Percentiles rank a stretch among this genome's conserved stretches.
Evolutionary conservation across 768 basidiomycete genomes (phyloP).

Genomic region (Coprinopsis strossmayeri): DNA sequence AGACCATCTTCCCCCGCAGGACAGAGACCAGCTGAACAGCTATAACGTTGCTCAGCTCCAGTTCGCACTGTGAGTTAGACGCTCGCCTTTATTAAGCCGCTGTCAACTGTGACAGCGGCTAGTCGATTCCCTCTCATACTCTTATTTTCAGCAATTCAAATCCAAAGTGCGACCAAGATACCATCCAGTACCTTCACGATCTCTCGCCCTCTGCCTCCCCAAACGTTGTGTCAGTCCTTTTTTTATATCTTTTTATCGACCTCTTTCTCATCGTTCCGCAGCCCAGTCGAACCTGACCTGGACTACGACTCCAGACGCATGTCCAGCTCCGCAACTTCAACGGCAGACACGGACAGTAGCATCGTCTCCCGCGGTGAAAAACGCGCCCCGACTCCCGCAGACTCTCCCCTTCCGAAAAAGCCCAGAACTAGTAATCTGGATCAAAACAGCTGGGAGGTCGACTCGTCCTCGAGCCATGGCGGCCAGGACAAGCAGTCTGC

Average conservation of each 20-base stretch:
- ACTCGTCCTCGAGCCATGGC: conserved; percentile 21
- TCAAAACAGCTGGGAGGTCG: conserved; percentile 28
- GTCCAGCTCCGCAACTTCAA: conserved; percentile 70
- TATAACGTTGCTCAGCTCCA: conserved; percentile 63
- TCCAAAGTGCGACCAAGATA: conserved; percentile 30
- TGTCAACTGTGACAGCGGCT: conserved; percentile 21
- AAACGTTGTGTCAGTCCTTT: conserved; percentile 34
- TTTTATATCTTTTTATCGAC: conserved; percentile 11
- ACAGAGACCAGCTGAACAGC: conserved; percentile 40
- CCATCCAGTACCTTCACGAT: conserved; percentile 36
- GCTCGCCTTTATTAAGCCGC: conserved; percentile 18
- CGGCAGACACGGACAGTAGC: conserved; percentile 61
- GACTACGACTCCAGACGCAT: conserved; percentile 65
- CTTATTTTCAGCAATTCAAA: conserved; percentile 25
- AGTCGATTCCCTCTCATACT: conserved; percentile 14
- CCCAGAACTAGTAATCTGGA: conserved; percentile 28
- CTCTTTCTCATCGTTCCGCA: conserved; percentile 17
- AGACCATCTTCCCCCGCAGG: conserved; percentile 29
- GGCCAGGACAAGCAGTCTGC: conserved; percentile 31
- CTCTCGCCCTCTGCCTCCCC: conserved; percentile 42
- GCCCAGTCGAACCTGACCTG: conserved; percentile 39
- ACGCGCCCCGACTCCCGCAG: conserved; percentile 47
- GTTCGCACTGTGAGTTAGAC: conserved; percentile 45
- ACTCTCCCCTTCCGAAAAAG: conserved; percentile 51
- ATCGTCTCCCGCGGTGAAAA: conserved; percentile 56